Percentiles rank a stretch among this genome's conserved stretches.
These are phyloP conservation scores for Pythium apleroticum DNA, from an alignment of 352 stramenopile species.

Conservation along the genomic window DNA sequence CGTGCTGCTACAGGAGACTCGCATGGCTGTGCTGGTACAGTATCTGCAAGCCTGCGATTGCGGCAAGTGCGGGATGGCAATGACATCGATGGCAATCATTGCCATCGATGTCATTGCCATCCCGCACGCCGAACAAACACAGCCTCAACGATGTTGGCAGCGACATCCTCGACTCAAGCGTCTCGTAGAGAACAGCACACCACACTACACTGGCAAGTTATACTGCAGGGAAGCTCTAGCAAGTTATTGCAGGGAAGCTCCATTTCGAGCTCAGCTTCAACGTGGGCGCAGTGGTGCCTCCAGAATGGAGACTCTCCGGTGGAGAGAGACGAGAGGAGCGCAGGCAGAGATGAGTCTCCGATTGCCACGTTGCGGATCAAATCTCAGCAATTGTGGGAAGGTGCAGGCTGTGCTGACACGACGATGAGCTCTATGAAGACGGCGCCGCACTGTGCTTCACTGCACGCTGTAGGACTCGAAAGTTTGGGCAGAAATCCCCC, in stretches of 20 bases:
- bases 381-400: neutral
- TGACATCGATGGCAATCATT: no score
- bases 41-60: no score
- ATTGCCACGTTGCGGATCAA: neutral
- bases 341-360: neutral
- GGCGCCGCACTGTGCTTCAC: neutral
- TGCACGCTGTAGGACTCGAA: neutral
- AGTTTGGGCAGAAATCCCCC: neutral
- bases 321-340: neutral
- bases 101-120: no score
- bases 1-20: neutral
- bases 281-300: neutral
- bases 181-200: no score
- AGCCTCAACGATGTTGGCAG: no score
- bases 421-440: neutral
- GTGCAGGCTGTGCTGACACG: neutral
- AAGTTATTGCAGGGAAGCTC: no score
- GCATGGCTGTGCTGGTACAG: no score
- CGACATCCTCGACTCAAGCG: no score
- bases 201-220: no score
- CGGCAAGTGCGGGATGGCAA: no score
- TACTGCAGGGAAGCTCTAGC: no score
- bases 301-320: neutral
- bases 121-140: no score
- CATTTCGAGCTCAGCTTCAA: neutral